Evolutionary conservation across 1,139 yeast species (phyloP).

Genomic region (Groenewaldozyma sp.): DNA sequence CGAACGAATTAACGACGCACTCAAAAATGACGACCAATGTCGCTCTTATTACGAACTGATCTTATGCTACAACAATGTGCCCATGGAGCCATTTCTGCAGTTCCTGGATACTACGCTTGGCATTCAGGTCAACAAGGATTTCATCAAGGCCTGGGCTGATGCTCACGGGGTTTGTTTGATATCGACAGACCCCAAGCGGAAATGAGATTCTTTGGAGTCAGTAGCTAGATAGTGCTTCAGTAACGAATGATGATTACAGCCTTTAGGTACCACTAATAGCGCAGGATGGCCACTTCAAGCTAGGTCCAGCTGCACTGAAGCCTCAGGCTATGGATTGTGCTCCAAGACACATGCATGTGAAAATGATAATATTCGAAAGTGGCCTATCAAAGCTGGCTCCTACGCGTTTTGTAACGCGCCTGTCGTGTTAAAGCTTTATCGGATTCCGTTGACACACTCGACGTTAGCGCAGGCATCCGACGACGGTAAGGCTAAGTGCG

Average conservation of each 20-base stretch:
- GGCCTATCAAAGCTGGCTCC: no score
- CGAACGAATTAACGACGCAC: conserved; percentile 5
- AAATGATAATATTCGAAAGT: no score
- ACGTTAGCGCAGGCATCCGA: no score
- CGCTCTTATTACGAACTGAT: conserved; percentile 14
- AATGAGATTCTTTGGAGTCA: background rate
- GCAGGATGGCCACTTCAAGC: no score
- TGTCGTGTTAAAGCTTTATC: no score
- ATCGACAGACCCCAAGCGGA: background rate
- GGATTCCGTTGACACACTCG: no score
- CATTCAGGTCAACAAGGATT: conserved; percentile 12
- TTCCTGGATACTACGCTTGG: conserved; percentile 11
- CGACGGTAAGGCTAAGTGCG: no score
- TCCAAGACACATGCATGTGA: no score
- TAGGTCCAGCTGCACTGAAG: no score
- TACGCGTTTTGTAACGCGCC: no score
- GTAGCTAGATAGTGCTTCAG: background rate
- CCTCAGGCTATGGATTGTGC: no score
- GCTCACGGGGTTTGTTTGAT: conserved; percentile 11
- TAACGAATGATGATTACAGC: background rate
- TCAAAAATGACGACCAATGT: conserved; percentile 9
- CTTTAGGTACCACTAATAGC: background rate
- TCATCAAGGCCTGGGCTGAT: conserved; percentile 19
- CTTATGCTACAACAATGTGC: conserved; percentile 15
- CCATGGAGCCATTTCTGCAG: conserved; percentile 11